Base-by-base conservation (phyloP, 495 filamentous ascomycete species). In the Penicillium salamii region DNA sequence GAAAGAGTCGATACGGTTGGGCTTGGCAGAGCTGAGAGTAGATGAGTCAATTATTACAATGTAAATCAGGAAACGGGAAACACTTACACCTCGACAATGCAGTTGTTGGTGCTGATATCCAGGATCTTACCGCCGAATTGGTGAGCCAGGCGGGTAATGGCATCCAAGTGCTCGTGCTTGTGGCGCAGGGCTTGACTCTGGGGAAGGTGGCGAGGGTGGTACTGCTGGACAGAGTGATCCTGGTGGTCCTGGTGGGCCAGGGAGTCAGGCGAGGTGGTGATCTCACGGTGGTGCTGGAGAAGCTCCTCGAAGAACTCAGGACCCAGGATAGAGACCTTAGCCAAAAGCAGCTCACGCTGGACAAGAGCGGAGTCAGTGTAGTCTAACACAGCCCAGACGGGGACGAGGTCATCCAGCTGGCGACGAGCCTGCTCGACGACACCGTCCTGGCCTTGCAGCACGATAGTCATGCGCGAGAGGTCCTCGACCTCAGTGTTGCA, bases 401-500 rank as follows among this genome's bases (percentile, higher is more conserved):
- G 93, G 24, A 98, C 93, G 24, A 98, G 77, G 61, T 98, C 93
- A 62, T 97, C 93, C 13, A 98, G 77, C 75, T 98, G 93, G 46
- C 93, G 80, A 33, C 93, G 85, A 37, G 93, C 93, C 74, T 98
- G 93, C 78, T 98, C 93, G 13, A 98, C 91, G 17, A 98, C 93
- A 39, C 91, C 93, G 59, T 97, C 91, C 70, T 96, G 92, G 31
- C 93, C 93, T 49, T 88, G 87, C 34, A 98, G 78, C 47, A 98
- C 93, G 55, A 98, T 98, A 32, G 93, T 97, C 93, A 98, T 98
- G 58, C 93, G 91, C 17, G 90, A 95, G 23, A 98, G 63, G 59
- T 98, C 92, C 56, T 90, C 90, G n/a, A 98, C 92, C 71, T 97
- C 93, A 35, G 93, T 98, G 67, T 88, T 91, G 76, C 93, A 97